Conservation (phyloP, 2,329 filamentous ascomycete genomes). For the Aspergillaceae sp. region DNA sequence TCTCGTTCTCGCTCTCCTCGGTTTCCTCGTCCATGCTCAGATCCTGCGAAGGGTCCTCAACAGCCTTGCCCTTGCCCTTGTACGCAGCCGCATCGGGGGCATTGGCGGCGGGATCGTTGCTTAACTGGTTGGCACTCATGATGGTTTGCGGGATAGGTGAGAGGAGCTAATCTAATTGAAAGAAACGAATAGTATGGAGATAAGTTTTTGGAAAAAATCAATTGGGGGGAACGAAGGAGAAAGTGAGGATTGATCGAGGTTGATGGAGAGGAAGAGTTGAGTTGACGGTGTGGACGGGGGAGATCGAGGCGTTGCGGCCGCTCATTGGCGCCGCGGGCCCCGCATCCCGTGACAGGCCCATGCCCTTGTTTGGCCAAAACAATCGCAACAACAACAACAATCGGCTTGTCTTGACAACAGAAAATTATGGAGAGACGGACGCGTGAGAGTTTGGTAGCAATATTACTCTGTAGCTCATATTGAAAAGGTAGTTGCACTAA, state of each 20-base stretch:
- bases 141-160: constrained; percentile 14
- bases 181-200: background rate
- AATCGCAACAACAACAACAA: too few species aligned
- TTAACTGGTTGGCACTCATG: constrained; percentile 31
- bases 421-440: too few species aligned
- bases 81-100: constrained; percentile 33
- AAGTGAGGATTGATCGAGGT: constrained; percentile 1
- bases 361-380: constrained; percentile 6
- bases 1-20: constrained; percentile 53
- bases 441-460: too few species aligned
- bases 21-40: constrained; percentile 64
- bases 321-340: constrained; percentile 1
- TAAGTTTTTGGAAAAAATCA: too few species aligned
- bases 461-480: background rate
- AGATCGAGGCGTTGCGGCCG: constrained; percentile 12
- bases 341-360: constrained; percentile 9
- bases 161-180: constrained; percentile 6
- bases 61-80: constrained; percentile 82
- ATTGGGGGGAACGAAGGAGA: constrained; percentile 4
- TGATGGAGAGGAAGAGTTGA: background rate
- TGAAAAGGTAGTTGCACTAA: background rate
- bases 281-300: constrained; percentile 5
- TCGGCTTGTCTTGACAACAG: too few species aligned
- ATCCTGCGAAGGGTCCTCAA: constrained; percentile 48
- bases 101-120: constrained; percentile 33